A percentile compares a stretch with the other conserved stretches of the same genome.
phyloP scores from a whole-genome alignment of 805 yeast species.

The Jamesozyma lodderae region DNA sequence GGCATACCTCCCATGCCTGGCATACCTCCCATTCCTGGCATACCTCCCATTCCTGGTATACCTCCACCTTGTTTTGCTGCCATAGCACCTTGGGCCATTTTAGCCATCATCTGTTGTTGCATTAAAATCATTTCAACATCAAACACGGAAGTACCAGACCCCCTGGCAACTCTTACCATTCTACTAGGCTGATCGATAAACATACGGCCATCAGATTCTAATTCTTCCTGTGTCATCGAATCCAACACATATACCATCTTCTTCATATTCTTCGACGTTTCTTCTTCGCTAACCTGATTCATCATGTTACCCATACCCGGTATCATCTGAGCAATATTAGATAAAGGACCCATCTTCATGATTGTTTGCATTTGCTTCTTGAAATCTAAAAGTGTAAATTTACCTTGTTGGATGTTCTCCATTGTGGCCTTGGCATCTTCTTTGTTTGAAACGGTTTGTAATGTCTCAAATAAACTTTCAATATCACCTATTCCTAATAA shows the following conservation, averaged over 20 bases:
- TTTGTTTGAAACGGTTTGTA: conserved; percentile 59
- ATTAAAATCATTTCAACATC: conserved; percentile 89
- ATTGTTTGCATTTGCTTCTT: conserved; percentile 93
- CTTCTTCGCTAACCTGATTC: conserved; percentile 85
- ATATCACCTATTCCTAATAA: conserved; percentile 92
- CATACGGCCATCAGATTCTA: conserved; percentile 79
- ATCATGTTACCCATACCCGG: conserved; percentile 87
- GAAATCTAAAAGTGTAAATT: conserved; percentile 82
- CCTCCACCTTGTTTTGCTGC: conserved; percentile 35
- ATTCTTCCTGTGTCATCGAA: conserved; percentile 88
- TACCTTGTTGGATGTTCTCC: conserved; percentile 90
- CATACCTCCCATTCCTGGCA: conserved; percentile 46
- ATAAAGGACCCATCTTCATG: conserved; percentile 92
- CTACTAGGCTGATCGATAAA: conserved; percentile 77
- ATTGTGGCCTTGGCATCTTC: conserved; percentile 84
- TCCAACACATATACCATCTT: conserved; percentile 88
- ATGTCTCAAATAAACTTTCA: conserved; percentile 89
- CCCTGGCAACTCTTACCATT: conserved; percentile 83
- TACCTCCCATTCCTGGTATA: conserved; percentile 21
- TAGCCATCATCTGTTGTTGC: conserved; percentile 91
- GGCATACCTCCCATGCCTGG: conserved; percentile 44
- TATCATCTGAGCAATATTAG: conserved; percentile 90
- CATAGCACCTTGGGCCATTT: conserved; percentile 70
- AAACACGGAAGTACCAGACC: conserved; percentile 84
- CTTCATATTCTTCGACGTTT: conserved; percentile 73